Percentiles rank a stretch among this genome's conserved stretches.
Evolutionary conservation across 352 stramenopile genomes (phyloP).

Genomic region (Pythium aquatile): DNA sequence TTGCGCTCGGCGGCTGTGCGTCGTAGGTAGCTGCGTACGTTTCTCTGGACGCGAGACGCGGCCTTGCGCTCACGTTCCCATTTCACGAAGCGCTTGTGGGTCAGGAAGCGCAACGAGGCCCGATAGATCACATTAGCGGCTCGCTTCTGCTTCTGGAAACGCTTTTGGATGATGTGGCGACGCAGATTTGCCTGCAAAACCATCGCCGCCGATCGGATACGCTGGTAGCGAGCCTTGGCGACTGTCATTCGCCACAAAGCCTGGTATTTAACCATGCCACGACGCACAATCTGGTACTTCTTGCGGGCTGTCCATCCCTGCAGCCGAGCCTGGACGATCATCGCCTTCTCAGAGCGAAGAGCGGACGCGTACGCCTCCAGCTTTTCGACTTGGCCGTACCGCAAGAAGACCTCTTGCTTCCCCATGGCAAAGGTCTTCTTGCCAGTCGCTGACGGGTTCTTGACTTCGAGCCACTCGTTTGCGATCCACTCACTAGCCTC

Average conservation of each 20-base stretch:
- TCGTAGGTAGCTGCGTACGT: slow-evolving; percentile 52
- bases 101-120: slow-evolving; percentile 39
- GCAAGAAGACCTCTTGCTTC: slow-evolving; percentile 69
- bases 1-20: slow-evolving; percentile 61
- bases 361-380: slow-evolving; percentile 50
- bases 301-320: slow-evolving; percentile 26
- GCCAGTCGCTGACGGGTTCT: slow-evolving; percentile 3
- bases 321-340: slow-evolving; percentile 57
- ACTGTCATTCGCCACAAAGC: slow-evolving; percentile 52
- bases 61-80: slow-evolving; percentile 39
- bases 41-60: slow-evolving; percentile 39
- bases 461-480: slow-evolving; percentile 41
- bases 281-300: slow-evolving; percentile 43
- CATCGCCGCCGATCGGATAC: slow-evolving; percentile 1
- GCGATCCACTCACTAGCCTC: slow-evolving; percentile 53
- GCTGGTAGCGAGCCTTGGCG: slow-evolving; percentile 5
- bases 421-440: slow-evolving; percentile 64
- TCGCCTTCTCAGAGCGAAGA: slow-evolving; percentile 43
- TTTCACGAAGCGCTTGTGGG: slow-evolving; percentile 35
- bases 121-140: slow-evolving; percentile 42
- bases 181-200: slow-evolving; percentile 31
- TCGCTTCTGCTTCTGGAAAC: slow-evolving; percentile 32
- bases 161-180: slow-evolving; percentile 28
- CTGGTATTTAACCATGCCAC: slow-evolving; percentile 41
- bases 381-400: slow-evolving; percentile 74